Percentiles rank a stretch among this genome's conserved stretches.
phyloP scores from a whole-genome alignment of 2,329 filamentous ascomycete species.

The Thelonectria blattea region DNA sequence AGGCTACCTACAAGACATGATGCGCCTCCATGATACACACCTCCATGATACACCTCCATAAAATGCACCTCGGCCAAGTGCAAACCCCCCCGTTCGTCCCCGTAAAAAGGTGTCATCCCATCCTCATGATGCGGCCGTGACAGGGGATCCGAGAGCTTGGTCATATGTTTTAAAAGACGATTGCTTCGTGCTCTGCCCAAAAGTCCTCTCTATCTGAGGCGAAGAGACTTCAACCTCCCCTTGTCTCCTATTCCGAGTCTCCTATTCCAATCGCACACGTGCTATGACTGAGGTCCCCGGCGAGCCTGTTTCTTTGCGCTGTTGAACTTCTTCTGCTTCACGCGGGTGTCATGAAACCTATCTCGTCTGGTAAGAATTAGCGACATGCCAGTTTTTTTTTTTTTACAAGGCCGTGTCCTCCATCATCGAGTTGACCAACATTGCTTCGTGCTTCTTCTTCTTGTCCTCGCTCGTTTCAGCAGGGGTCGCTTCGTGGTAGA shows the following conservation, averaged over 20 bases:
- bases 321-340: slow-evolving; percentile 56
- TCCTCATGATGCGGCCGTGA: slow-evolving; percentile 10
- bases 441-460: slow-evolving; percentile 54
- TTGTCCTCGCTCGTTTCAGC: slow-evolving; percentile 53
- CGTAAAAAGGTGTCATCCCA: slow-evolving; percentile 7
- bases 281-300: slow-evolving; percentile 36
- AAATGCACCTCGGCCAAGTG: background rate
- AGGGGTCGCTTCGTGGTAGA: slow-evolving; percentile 56
- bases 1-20: no score
- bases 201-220: background rate
- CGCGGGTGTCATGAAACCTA: slow-evolving; percentile 51
- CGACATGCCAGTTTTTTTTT: background rate
- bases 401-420: no score
- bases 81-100: background rate
- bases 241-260: background rate
- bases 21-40: no score
- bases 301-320: slow-evolving; percentile 58
- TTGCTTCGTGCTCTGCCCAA: background rate
- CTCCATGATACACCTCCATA: no score
- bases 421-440: slow-evolving; percentile 45
- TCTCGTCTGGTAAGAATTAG: slow-evolving; percentile 49
- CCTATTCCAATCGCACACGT: background rate
- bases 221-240: background rate
- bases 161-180: background rate
- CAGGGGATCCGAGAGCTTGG: slow-evolving; percentile 4